phyloP scores from a whole-genome alignment of 1,284 basidiomycete genomes.

The Athelia psychrophila region DNA sequence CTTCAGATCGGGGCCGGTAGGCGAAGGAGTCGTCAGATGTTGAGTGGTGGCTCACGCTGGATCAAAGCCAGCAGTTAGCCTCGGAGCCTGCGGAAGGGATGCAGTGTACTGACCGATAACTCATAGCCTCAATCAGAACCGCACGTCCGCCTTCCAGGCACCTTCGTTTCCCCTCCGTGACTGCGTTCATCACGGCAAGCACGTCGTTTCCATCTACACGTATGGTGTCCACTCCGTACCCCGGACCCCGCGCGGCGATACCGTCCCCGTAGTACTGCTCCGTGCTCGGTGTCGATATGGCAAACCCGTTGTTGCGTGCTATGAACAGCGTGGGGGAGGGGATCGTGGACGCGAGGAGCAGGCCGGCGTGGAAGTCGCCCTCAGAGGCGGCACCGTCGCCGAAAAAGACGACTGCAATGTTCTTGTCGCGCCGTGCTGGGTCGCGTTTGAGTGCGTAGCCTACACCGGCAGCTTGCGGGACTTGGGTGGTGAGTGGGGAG shows the following conservation, averaged over 20 bases:
- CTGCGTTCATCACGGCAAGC: slow-evolving; percentile 82
- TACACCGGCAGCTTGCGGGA: slow-evolving; percentile 94
- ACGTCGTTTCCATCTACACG: slow-evolving; percentile 95
- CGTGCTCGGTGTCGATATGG: slow-evolving; percentile 88
- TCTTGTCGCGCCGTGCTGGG: slow-evolving; percentile 66
- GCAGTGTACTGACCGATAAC: slow-evolving; percentile 60
- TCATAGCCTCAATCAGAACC: slow-evolving; percentile 91
- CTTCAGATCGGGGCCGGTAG: slow-evolving; percentile 82
- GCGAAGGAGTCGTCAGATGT: slow-evolving; percentile 94
- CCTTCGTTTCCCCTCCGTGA: slow-evolving; percentile 73
- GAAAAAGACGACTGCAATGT: slow-evolving; percentile 88
- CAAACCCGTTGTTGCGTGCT: slow-evolving; percentile 88
- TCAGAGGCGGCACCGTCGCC: slow-evolving; percentile 84
- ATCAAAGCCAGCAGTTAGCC: not conserved
- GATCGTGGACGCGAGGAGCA: slow-evolving; percentile 75
- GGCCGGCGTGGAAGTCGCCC: slow-evolving; percentile 77
- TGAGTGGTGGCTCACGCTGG: slow-evolving; percentile 88
- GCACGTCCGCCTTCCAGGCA: slow-evolving; percentile 81
- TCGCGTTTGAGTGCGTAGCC: slow-evolving; percentile 86
- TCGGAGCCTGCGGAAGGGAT: not conserved
- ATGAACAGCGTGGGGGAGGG: slow-evolving; percentile 73
- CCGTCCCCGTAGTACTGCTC: slow-evolving; percentile 94
- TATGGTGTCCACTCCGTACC: slow-evolving; percentile 90
- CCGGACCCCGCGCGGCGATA: slow-evolving; percentile 89
- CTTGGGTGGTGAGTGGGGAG: slow-evolving; percentile 92